Percentiles rank a stretch among this genome's conserved stretches.
phyloP scores from a whole-genome alignment of 192 early-diverging fungal species.

The Physocladia obscura region DNA sequence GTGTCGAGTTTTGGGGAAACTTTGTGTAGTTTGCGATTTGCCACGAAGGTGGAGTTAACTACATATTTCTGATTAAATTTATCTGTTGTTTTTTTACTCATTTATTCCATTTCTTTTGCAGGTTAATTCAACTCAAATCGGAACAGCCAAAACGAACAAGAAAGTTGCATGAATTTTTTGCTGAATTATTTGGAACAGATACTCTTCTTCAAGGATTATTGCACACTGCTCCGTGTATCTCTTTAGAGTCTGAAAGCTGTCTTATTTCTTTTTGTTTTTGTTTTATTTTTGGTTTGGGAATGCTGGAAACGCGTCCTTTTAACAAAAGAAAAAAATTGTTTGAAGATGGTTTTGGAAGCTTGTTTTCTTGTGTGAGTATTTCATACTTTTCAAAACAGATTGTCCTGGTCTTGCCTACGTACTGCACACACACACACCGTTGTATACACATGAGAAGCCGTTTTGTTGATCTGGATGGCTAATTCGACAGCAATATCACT shows the following conservation, averaged over 20 bases:
- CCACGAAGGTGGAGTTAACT: conserved; percentile 71
- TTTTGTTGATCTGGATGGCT: no score
- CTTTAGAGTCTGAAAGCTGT: background rate
- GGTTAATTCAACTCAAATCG: conserved; percentile 84
- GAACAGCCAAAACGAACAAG: conserved; percentile 60
- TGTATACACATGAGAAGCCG: no score
- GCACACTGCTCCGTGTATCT: background rate
- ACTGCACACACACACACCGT: no score
- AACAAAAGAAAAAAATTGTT: no score
- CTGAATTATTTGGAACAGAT: background rate
- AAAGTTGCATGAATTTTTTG: background rate
- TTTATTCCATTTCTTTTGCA: conserved; percentile 17
- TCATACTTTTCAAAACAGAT: no score
- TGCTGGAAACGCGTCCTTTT: no score
- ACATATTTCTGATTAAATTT: background rate
- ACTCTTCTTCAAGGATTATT: background rate
- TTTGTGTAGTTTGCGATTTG: conserved; percentile 89
- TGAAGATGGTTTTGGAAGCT: no score
- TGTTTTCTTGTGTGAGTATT: no score
- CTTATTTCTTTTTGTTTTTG: no score
- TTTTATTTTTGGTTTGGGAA: no score
- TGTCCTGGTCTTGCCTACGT: no score
- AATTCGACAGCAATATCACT: no score
- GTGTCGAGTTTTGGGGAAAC: conserved; percentile 78
- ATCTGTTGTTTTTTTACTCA: background rate